These are phyloP conservation scores for Suillus subaureus DNA, from an alignment of 768 basidiomycete species.

Conservation along the genomic window DNA sequence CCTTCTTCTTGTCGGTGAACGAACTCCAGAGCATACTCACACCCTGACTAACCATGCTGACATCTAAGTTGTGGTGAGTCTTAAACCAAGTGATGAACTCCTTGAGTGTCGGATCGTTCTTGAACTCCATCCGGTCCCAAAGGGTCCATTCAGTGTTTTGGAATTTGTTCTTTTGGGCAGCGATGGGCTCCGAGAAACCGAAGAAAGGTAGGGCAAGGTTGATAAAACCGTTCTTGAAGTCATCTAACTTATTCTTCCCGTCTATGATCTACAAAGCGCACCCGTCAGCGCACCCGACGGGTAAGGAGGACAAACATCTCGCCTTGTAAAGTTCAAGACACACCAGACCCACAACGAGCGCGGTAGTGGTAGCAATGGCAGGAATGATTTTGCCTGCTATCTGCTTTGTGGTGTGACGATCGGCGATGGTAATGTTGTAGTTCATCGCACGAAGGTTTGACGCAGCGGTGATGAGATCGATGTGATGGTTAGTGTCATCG, in stretches of 20 bases:
- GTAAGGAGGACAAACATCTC: conserved; percentile 1
- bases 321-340: conserved; percentile 98
- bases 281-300: conserved; percentile 8
- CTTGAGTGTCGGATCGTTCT: conserved; percentile 83
- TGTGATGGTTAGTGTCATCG: conserved; percentile 96
- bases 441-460: conserved; percentile 96
- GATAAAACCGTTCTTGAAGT: conserved; percentile 98
- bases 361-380: conserved; percentile 98
- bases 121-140: conserved; percentile 96
- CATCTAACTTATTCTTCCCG: conserved; percentile 89
- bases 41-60: conserved; percentile 96
- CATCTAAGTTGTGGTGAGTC: conserved; percentile 79
- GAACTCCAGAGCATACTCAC: conserved; percentile 98
- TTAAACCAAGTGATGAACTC: conserved; percentile 87
- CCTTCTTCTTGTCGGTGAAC: conserved; percentile 94
- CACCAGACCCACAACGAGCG: conserved; percentile 92
- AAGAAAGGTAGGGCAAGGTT: conserved; percentile 99
- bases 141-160: conserved; percentile 91
- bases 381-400: conserved; percentile 99
- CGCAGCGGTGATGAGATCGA: conserved; percentile 98
- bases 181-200: conserved; percentile 97
- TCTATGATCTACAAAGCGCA: conserved; percentile 77
- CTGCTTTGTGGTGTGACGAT: conserved; percentile 93
- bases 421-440: conserved; percentile 85
- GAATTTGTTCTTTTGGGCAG: conserved; percentile 87